phyloP scores from a whole-genome alignment of 805 yeast species.

The Metschnikowia santaceciliae region DNA sequence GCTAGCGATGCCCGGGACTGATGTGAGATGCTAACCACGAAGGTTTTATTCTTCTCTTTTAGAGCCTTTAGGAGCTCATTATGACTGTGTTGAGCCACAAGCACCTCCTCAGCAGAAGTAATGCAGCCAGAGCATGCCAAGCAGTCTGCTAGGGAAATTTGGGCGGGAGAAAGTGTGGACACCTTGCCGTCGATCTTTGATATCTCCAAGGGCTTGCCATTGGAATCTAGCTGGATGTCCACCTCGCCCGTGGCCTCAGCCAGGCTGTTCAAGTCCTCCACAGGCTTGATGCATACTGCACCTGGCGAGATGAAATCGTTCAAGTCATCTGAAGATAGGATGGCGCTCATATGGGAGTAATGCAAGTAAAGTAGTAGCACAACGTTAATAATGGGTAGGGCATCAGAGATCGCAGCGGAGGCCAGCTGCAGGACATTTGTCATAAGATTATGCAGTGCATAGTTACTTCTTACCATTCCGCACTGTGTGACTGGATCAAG shows the following conservation, averaged over 20 bases:
- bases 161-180: constrained; percentile 66
- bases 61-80: constrained; percentile 66
- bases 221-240: constrained; percentile 52
- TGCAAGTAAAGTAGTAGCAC: background rate
- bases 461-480: background rate
- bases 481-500: background rate
- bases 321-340: constrained; percentile 82
- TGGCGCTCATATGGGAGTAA: constrained; percentile 67
- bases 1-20: constrained; percentile 84
- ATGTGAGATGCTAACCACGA: constrained; percentile 79
- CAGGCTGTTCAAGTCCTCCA: constrained; percentile 38
- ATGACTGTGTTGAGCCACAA: constrained; percentile 88
- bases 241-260: constrained; percentile 24
- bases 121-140: constrained; percentile 96
- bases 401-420: background rate
- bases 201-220: constrained; percentile 66
- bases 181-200: constrained; percentile 53
- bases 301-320: constrained; percentile 95
- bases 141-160: constrained; percentile 87
- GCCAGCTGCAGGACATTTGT: constrained; percentile 2
- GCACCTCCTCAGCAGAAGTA: constrained; percentile 93
- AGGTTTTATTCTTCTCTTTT: constrained; percentile 29
- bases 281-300: constrained; percentile 90
- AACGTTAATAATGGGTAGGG: background rate
- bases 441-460: background rate